phyloP scores from a whole-genome alignment of 805 yeast genomes.

The Ogataea glucozyma region DNA sequence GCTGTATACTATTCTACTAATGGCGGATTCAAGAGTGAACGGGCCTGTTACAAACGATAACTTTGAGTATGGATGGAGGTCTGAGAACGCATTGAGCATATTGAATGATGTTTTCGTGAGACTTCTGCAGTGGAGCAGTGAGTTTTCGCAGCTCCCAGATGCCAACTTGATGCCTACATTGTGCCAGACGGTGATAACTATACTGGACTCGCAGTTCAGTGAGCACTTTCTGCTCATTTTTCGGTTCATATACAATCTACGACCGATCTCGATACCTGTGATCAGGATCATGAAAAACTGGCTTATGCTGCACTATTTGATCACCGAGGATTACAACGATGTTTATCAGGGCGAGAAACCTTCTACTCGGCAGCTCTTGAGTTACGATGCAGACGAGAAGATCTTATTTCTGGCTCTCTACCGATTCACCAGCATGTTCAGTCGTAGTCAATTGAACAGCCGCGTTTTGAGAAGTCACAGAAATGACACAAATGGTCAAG shows the following conservation, averaged over 20 bases:
- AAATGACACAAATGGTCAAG: neutral
- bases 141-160: neutral
- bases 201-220: constrained; percentile 8
- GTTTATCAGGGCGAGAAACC: constrained; percentile 6
- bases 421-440: constrained; percentile 14
- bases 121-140: constrained; percentile 9
- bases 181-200: constrained; percentile 3
- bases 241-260: constrained; percentile 18
- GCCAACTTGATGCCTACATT: constrained; percentile 3
- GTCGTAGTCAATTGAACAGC: constrained; percentile 9
- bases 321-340: constrained; percentile 16
- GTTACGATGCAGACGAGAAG: constrained; percentile 3
- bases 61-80: constrained; percentile 2
- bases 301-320: constrained; percentile 19
- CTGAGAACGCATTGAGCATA: constrained; percentile 14
- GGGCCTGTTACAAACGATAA: constrained; percentile 15
- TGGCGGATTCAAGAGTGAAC: constrained; percentile 20
- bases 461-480: neutral
- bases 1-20: constrained; percentile 5
- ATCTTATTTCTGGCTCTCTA: constrained; percentile 11
- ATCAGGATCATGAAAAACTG: constrained; percentile 17
- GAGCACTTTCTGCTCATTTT: constrained; percentile 12
- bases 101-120: constrained; percentile 16
- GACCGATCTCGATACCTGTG: constrained; percentile 15
- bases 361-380: too few species aligned